Conservation (phyloP, 23 red algal genomes). For the Chondrus crispus region DNA sequence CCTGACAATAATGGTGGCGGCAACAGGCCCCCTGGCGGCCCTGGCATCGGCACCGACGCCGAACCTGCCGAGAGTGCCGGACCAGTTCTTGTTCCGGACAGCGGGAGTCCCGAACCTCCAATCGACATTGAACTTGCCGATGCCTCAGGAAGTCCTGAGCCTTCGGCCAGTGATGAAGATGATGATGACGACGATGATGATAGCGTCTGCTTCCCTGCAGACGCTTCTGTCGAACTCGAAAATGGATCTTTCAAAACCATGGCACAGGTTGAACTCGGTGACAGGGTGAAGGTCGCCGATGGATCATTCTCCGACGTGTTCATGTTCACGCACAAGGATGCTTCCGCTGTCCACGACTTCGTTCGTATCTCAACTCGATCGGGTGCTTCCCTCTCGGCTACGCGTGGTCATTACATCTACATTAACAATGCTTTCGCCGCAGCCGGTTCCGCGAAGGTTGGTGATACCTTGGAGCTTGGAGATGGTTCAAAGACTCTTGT, state of each 20-base stretch:
- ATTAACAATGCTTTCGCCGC: slow-evolving; percentile 51
- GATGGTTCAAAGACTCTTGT: slow-evolving; percentile 18
- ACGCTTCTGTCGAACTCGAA: slow-evolving; percentile 70
- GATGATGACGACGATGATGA: slow-evolving; percentile 39
- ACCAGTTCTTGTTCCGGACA: too few relatives aligned
- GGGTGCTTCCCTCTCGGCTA: slow-evolving; percentile 27
- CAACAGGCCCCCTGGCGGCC: too few relatives aligned
- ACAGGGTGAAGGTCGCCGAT: slow-evolving; percentile 65
- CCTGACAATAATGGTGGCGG: too few relatives aligned
- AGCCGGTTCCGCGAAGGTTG: slow-evolving; percentile 40
- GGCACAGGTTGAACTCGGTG: slow-evolving; percentile 49
- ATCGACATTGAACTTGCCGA: too few relatives aligned
- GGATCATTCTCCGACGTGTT: slow-evolving; percentile 61
- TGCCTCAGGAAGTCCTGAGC: too few relatives aligned
- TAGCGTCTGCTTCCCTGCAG: slow-evolving; percentile 75
- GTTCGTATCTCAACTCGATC: slow-evolving; percentile 24
- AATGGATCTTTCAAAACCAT: slow-evolving; percentile 53
- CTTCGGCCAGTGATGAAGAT: neutral
- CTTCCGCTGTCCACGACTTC: slow-evolving; percentile 24
- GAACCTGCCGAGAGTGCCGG: too few relatives aligned
- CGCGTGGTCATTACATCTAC: slow-evolving; percentile 64
- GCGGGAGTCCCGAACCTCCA: too few relatives aligned
- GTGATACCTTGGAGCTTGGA: slow-evolving; percentile 19
- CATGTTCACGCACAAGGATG: slow-evolving; percentile 72
- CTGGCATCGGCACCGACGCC: too few relatives aligned